Evolutionary conservation across 129 eudicot genomes (phyloP), one percentile per base, ranked within the genome.

Genomic region (Lactuca sativa): DNA sequence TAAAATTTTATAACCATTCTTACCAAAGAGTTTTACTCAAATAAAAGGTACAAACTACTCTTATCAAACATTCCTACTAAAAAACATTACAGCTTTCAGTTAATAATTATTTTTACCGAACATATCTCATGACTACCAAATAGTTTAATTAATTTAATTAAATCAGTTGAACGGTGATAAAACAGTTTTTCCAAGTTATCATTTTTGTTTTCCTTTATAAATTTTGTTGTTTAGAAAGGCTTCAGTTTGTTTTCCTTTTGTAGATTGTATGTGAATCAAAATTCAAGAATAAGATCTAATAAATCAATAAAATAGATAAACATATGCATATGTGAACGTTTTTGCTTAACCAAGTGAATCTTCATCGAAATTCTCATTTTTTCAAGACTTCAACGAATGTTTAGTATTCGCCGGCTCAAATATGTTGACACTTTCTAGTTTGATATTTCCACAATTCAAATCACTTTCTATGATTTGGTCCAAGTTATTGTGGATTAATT

Each of bases 401-500:
- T 56, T 36, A 70, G 6, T 25, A 6, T 38, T 21, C 41, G 25
- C 56, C 61, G 3, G 7, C 15, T 66, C 53, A 62, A 40, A 37
- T 10, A 21, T n/a, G 21, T 67, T 18, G 40, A 48, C 44, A 36
- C 33, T 67, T 75, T 37, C 62, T 13, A 11, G 8, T 16, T 4
- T 51, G 31, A 62, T 53, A 34, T 49, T 48, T 38, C 15, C 14
- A 36, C 14, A 12, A 58, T 5, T 47, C 41, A 66, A 44, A 54
- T 18, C 17, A 15, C 17, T 40, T n/a, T 55, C 38, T 40, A 38
- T 49, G 15, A 9, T 43, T 4, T 33, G 73, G 79, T 74, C 66
- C 59, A 13, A 47, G 62, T 74, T 47, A 58, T 7, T 74, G 78
- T 38, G 30, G 37, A 25, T 62, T 5, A 64, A 38, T 41, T 31